Evolutionary conservation across 1,284 basidiomycete genomes (phyloP).

Genomic region (Puccinia triticina): DNA sequence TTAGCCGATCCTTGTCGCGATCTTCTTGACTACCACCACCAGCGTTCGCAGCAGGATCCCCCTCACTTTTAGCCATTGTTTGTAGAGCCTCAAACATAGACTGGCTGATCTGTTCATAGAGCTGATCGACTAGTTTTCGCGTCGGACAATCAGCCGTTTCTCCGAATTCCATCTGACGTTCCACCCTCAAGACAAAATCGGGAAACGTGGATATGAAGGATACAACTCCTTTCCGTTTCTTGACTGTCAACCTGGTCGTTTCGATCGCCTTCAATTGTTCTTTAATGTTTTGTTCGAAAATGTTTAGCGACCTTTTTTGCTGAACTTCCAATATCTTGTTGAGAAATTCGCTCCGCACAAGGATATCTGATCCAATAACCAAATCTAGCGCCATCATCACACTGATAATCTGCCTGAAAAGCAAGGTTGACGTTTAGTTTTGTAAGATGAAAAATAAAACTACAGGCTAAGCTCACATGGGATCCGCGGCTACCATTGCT

Average conservation of each 20-base stretch:
- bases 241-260: constrained; percentile 83
- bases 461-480: constrained; percentile 67
- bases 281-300: constrained; percentile 56
- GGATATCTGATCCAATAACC: constrained; percentile 76
- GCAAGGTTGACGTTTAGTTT: not conserved
- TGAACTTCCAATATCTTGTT: constrained; percentile 36
- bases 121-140: constrained; percentile 74
- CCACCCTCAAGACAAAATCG: constrained; percentile 79
- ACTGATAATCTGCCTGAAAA: constrained; percentile 77
- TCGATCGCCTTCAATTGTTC: constrained; percentile 89
- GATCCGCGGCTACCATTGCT: constrained; percentile 73
- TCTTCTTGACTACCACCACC: constrained; percentile 63
- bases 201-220: constrained; percentile 93
- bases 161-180: constrained; percentile 76
- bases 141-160: constrained; percentile 70
- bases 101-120: constrained; percentile 84
- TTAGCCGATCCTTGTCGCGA: constrained; percentile 86
- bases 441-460: not conserved
- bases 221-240: constrained; percentile 89
- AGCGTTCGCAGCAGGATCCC: constrained; percentile 64
- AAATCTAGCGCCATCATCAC: constrained; percentile 78
- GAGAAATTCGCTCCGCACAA: constrained; percentile 68
- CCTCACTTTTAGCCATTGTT: constrained; percentile 89
- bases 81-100: constrained; percentile 89
- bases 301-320: constrained; percentile 25